Percentiles rank a stretch among this genome's conserved stretches.
phyloP scores from a whole-genome alignment of 2,329 filamentous ascomycete species.

The Orbilia brochopaga region DNA sequence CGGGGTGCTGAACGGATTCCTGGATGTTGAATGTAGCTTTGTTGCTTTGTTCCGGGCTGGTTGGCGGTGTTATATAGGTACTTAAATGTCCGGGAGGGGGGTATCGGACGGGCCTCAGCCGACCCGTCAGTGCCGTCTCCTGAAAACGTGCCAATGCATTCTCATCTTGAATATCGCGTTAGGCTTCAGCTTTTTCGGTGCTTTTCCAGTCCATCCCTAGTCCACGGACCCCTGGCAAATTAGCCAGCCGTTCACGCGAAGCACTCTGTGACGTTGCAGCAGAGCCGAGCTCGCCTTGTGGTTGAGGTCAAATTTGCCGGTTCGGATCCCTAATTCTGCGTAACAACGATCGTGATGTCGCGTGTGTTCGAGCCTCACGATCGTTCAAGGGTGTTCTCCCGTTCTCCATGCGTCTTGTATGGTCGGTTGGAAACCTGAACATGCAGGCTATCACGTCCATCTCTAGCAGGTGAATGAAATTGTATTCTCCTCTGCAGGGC shows the following conservation, averaged over 20 bases:
- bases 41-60: no score
- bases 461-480: no score
- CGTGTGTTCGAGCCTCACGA: no score
- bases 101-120: neutral
- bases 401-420: no score
- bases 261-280: neutral
- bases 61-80: neutral
- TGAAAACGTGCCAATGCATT: neutral
- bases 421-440: no score
- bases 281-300: neutral
- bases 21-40: no score
- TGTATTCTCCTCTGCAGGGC: no score
- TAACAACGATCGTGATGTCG: no score
- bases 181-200: neutral
- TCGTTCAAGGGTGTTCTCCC: no score
- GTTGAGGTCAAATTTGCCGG: no score
- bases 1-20: neutral
- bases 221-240: neutral
- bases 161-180: neutral
- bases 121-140: neutral
- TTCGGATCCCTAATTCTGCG: no score
- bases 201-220: neutral
- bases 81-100: neutral
- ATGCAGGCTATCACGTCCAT: no score
- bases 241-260: conserved; percentile 1